Percentiles rank a stretch among this genome's conserved stretches.
Evolutionary conservation across 1,139 yeast genomes (phyloP).

Genomic region (Suhomyces bribrorum): DNA sequence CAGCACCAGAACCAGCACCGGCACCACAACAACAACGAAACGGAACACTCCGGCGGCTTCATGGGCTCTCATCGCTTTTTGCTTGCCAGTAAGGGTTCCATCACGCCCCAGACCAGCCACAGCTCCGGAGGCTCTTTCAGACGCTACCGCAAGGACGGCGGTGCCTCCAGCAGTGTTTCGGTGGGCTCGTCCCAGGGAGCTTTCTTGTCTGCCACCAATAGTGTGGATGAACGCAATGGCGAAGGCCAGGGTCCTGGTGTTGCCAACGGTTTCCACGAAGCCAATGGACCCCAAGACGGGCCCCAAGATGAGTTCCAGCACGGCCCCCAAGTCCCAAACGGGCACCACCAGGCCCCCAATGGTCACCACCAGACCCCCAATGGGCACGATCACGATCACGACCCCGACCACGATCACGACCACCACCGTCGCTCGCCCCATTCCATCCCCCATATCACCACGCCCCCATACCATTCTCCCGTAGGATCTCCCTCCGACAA

Average conservation of each 20-base stretch:
- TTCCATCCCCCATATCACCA: slow-evolving; percentile 1
- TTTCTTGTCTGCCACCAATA: neutral
- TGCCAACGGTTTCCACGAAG: too few species aligned
- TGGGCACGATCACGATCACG: neutral
- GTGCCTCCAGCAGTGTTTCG: neutral
- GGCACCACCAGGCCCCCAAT: too few species aligned
- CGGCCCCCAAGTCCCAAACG: too few species aligned
- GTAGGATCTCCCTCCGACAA: slow-evolving; percentile 1
- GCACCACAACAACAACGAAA: too few species aligned
- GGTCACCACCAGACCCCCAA: neutral
- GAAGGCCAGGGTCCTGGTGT: too few species aligned
- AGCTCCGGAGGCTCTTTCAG: neutral
- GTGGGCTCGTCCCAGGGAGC: neutral
- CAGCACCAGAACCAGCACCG: too few species aligned
- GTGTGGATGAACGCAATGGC: neutral
- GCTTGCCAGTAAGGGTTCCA: slow-evolving; percentile 10
- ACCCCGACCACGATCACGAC: slow-evolving; percentile 1
- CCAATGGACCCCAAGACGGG: too few species aligned
- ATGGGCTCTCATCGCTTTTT: slow-evolving; percentile 11
- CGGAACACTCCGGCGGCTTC: neutral
- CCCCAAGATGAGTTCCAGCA: too few species aligned
- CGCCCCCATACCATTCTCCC: slow-evolving; percentile 3
- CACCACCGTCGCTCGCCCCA: slow-evolving; percentile 1
- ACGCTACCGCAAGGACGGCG: neutral
- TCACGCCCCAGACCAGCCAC: slow-evolving; percentile 16